Conservation (phyloP, 306 rosid genomes). For the Canavalia ensiformis region DNA sequence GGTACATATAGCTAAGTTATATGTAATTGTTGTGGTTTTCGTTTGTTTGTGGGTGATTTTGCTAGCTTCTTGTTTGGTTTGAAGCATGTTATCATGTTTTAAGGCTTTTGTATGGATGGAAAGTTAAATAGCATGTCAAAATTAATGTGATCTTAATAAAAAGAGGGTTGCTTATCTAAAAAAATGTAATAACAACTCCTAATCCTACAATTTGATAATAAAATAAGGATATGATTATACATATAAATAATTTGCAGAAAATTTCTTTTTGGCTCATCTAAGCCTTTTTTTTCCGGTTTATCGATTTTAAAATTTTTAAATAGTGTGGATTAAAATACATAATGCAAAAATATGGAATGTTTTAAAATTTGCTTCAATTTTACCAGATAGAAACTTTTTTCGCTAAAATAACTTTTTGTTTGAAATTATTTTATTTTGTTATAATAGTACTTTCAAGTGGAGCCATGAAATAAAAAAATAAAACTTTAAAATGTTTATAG, state of each 20-base stretch:
- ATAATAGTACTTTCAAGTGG: background rate
- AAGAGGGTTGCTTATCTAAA: slow-evolving; percentile 19
- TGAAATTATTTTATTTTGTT: slow-evolving; percentile 22
- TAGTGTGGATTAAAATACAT: background rate
- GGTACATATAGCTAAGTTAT: slow-evolving; percentile 58
- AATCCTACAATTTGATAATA: slow-evolving; percentile 19
- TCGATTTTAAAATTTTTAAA: background rate
- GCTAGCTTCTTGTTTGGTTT: slow-evolving; percentile 27
- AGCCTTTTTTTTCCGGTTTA: background rate
- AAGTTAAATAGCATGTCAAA: background rate
- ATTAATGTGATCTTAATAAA: slow-evolving; percentile 31
- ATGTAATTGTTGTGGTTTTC: slow-evolving; percentile 23
- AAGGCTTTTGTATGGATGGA: slow-evolving; percentile 11
- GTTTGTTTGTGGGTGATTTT: slow-evolving; percentile 28
- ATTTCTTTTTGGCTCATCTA: background rate
- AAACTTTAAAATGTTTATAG: background rate
- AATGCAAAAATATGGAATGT: background rate
- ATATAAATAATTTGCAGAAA: background rate
- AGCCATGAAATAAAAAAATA: background rate
- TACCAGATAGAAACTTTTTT: too few relatives aligned
- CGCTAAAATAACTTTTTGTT: too few relatives aligned
- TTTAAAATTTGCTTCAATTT: slow-evolving; percentile 18
- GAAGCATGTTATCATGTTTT: slow-evolving; percentile 16
- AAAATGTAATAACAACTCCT: background rate
- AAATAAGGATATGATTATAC: slow-evolving; percentile 1